These are phyloP conservation scores for Cutaneotrichosporon sp. DNA, from an alignment of 1,284 basidiomycete species.

Conservation along the genomic window DNA sequence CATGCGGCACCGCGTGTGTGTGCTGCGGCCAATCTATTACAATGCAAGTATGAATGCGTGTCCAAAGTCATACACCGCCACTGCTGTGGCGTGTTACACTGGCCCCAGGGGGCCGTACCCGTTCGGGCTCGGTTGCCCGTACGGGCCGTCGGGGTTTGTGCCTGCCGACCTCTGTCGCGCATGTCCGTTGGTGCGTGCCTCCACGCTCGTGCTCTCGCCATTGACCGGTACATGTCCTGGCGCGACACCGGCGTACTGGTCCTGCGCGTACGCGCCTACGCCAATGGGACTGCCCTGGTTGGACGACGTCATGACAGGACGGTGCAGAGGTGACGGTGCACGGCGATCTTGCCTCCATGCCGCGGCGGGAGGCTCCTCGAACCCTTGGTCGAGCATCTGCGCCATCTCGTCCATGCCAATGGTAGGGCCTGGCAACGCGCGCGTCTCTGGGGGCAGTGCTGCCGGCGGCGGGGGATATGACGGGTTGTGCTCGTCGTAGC, in stretches of 20 bases:
- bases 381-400: constrained; percentile 81
- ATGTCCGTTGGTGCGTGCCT: constrained; percentile 25
- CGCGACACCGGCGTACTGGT: constrained; percentile 3
- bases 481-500: constrained; percentile 75
- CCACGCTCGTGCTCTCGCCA: constrained; percentile 3
- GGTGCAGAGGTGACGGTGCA: constrained; percentile 28
- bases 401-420: constrained; percentile 72
- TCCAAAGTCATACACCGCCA: background rate
- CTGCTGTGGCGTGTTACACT: background rate
- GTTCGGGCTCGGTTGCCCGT: constrained; percentile 3
- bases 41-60: constrained; percentile 14
- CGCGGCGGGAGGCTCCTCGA: constrained; percentile 57
- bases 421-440: constrained; percentile 55
- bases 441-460: constrained; percentile 56
- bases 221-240: background rate
- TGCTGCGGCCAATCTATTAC: constrained; percentile 13
- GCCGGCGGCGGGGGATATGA: constrained; percentile 76
- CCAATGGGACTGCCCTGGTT: background rate
- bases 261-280: background rate
- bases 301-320: constrained; percentile 2
- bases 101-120: constrained; percentile 42
- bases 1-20: background rate
- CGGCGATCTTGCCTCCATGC: constrained; percentile 21
- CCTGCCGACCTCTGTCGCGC: constrained; percentile 42
- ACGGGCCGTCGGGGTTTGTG: background rate